These are phyloP conservation scores for Kingdonia uniflora DNA, from an alignment of 164 flowering plant species.

Conservation along the genomic window DNA sequence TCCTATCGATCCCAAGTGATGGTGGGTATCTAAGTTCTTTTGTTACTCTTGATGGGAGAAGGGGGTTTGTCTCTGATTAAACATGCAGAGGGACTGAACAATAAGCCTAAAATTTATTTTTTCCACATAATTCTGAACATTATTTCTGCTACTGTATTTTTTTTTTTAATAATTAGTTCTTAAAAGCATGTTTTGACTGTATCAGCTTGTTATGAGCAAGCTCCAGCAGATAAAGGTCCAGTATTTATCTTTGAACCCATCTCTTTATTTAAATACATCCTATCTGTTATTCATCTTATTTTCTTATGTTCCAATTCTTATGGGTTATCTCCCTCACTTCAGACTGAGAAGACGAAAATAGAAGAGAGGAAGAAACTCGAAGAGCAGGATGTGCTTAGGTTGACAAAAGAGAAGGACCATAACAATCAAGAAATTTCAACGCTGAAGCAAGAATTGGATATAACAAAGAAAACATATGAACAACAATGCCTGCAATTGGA, in stretches of 20 bases:
- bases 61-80: too few species aligned
- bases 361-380: slow-evolving; percentile 61
- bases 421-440: slow-evolving; percentile 33
- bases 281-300: background rate
- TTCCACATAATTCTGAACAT: too few species aligned
- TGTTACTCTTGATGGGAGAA: too few species aligned
- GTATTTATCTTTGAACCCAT: slow-evolving; percentile 7
- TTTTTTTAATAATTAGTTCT: too few species aligned
- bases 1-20: too few species aligned
- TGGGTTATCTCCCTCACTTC: slow-evolving; percentile 7
- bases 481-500: slow-evolving; percentile 36
- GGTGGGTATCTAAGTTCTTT: too few species aligned
- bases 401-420: slow-evolving; percentile 48
- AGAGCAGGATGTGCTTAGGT: slow-evolving; percentile 41
- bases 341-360: slow-evolving; percentile 59
- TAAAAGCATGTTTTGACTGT: slow-evolving; percentile 2
- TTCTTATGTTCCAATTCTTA: background rate
- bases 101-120: too few species aligned
- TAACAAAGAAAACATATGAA: slow-evolving; percentile 34
- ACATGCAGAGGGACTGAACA: too few species aligned
- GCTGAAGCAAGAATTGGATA: slow-evolving; percentile 50
- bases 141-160: too few species aligned
- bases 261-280: background rate
- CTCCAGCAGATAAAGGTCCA: slow-evolving; percentile 68
- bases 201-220: slow-evolving; percentile 53